Percentiles rank a stretch among this genome's conserved stretches.
These are phyloP conservation scores for Cordyceps pruinosa DNA, from an alignment of 2,329 filamentous ascomycete genomes.

Conservation along the genomic window DNA sequence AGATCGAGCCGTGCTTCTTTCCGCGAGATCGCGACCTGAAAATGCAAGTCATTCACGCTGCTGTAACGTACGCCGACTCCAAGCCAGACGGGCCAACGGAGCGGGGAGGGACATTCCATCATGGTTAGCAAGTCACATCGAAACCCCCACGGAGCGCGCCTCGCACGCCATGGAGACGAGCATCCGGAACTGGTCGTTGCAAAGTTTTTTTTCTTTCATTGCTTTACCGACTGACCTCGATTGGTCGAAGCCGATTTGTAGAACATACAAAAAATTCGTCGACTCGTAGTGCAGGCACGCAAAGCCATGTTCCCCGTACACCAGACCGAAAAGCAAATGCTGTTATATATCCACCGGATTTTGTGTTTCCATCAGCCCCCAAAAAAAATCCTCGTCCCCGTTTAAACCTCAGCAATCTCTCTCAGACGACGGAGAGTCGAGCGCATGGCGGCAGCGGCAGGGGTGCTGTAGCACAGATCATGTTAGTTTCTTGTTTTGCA, in stretches of 20 bases:
- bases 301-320: conserved; percentile 39
- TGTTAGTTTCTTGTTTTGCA: not conserved
- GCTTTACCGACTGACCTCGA: conserved; percentile 36
- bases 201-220: conserved; percentile 27
- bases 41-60: not conserved
- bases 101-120: not conserved
- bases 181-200: not conserved
- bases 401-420: conserved; percentile 93
- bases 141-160: not conserved
- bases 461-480: conserved; percentile 56
- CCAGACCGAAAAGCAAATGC: conserved; percentile 40
- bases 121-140: conserved; percentile 7
- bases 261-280: conserved; percentile 32
- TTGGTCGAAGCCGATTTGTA: conserved; percentile 32
- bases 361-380: conserved; percentile 4
- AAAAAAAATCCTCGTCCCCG: conserved; percentile 19
- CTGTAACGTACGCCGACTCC: too few species aligned
- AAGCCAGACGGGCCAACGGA: not conserved
- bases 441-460: conserved; percentile 87
- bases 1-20: too few species aligned
- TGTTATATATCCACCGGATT: conserved; percentile 27
- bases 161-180: not conserved
- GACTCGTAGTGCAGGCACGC: conserved; percentile 36
- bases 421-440: conserved; percentile 95
- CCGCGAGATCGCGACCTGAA: not conserved